Conservation (phyloP, 23 red algal genomes). For the Gracilaria gracilis region DNA sequence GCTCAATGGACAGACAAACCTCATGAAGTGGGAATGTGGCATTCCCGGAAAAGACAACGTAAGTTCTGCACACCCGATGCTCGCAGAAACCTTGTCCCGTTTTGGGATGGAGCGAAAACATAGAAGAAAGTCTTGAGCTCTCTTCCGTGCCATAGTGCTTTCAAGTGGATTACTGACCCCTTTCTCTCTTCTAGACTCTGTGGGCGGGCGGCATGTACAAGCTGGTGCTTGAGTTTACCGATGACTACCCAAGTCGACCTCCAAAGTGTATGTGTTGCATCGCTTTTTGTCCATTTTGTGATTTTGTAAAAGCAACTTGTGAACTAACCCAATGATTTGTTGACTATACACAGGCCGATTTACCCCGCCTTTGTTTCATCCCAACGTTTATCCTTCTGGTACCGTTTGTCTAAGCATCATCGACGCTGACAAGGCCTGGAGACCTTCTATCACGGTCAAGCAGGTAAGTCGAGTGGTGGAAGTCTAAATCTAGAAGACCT, state of each 20-base stretch:
- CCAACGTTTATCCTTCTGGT: slow-evolving; percentile 99
- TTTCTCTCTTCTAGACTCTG: slow-evolving; percentile 63
- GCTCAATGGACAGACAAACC: slow-evolving; percentile 82
- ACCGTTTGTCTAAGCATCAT: slow-evolving; percentile 97
- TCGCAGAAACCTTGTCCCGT: neutral
- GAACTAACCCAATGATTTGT: neutral
- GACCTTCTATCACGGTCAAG: slow-evolving; percentile 95
- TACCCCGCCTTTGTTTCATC: slow-evolving; percentile 96
- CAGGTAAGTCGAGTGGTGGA: slow-evolving; percentile 41
- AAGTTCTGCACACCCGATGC: slow-evolving; percentile 26
- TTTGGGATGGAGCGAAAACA: neutral
- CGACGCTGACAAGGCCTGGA: slow-evolving; percentile 95
- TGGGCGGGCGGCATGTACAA: slow-evolving; percentile 92
- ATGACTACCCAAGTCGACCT: slow-evolving; percentile 92
- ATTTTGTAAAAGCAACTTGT: neutral
- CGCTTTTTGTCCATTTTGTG: neutral
- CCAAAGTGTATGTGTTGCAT: slow-evolving; percentile 75
- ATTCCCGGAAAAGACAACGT: slow-evolving; percentile 95
- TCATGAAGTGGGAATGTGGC: slow-evolving; percentile 94
- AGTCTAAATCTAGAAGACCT: neutral
- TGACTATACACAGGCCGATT: slow-evolving; percentile 69
- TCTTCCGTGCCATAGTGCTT: neutral
- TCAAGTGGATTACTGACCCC: neutral
- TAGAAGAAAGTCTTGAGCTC: neutral
- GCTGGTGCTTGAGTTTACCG: slow-evolving; percentile 87